Base-by-base conservation (phyloP, 345 rosid genomes). In the Arabidopsis arenosa region DNA sequence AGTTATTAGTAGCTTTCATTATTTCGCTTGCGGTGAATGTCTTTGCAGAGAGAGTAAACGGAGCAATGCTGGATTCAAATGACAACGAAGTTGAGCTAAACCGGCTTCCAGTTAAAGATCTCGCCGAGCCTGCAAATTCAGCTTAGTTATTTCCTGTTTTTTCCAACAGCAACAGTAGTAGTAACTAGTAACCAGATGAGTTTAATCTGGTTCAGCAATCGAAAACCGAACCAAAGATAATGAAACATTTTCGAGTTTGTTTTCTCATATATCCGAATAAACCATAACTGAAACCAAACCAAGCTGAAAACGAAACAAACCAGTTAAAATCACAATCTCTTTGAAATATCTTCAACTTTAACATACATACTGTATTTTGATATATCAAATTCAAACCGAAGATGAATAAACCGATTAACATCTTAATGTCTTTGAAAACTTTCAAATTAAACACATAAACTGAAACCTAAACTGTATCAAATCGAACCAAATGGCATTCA, bases 31-130 rank as follows among this genome's bases (percentile, higher is more conserved):
- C 73, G 49, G 86, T 89, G 79, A 84, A 94, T 28, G 99, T 92
- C 83, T 87, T 92, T 14, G 97, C 99, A 56, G 97, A 94, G 81
- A 93, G 92, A 4, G 90, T 66, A 62, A 86, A 92, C 49, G 92
- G 83, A 36, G 85, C 90, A 80, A 92, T 83, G 80, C 97, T 92
- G 53, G 97, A 94, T 45, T 86, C 95, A 83, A 90, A 88, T 35
- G 99, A 94, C 74, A 90, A 57, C 7, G 98, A 91, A 26, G 83
- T 81, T 33, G 92, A 92, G 82, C 88, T 93, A 39, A 80, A 83
- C 68, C 88, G 90, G 57, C 96, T 89, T 79, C 89, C 87, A 8
- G 82, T 79, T 62, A 80, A 70, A 33, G 91, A 89, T 21, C 90
- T 89, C 14, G 67, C 82, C 2, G 85, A 84, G 78, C 91, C 97